phyloP scores from a whole-genome alignment of 2,329 filamentous ascomycete species.

The Lasiodiplodia gonubiensis region DNA sequence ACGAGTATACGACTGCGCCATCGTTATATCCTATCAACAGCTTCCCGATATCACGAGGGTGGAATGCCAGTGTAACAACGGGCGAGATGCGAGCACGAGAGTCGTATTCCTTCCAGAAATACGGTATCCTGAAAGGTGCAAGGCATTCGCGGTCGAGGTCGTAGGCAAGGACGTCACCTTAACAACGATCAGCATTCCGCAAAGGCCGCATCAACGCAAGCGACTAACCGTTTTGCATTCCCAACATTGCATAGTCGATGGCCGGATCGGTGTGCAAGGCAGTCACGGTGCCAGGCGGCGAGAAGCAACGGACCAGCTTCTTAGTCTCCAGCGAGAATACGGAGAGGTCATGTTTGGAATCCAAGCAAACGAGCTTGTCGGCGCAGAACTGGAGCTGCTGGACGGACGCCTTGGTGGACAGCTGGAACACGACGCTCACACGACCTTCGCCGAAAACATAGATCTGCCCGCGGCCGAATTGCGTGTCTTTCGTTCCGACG shows the following conservation, averaged over 20 bases:
- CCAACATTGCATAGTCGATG: constrained; percentile 91
- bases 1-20: constrained; percentile 88
- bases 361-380: constrained; percentile 83
- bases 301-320: constrained; percentile 69
- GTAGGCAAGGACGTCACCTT: constrained; percentile 85
- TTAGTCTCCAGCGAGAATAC: constrained; percentile 81
- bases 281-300: constrained; percentile 77
- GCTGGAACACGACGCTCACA: constrained; percentile 75
- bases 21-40: constrained; percentile 89
- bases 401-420: constrained; percentile 75
- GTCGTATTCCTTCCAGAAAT: constrained; percentile 80
- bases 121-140: constrained; percentile 80
- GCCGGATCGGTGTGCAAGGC: constrained; percentile 82
- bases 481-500: constrained; percentile 85
- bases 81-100: constrained; percentile 68
- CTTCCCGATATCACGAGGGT: constrained; percentile 90
- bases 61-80: constrained; percentile 80
- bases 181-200: constrained; percentile 7
- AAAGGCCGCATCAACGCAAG: neutral
- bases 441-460: constrained; percentile 86
- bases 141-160: constrained; percentile 83
- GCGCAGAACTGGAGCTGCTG: constrained; percentile 81
- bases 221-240: constrained; percentile 69
- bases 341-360: constrained; percentile 82
- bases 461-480: constrained; percentile 84